Evolutionary conservation across 805 yeast species (phyloP).

Genomic region (Vanderwaltozyma verrucispora): DNA sequence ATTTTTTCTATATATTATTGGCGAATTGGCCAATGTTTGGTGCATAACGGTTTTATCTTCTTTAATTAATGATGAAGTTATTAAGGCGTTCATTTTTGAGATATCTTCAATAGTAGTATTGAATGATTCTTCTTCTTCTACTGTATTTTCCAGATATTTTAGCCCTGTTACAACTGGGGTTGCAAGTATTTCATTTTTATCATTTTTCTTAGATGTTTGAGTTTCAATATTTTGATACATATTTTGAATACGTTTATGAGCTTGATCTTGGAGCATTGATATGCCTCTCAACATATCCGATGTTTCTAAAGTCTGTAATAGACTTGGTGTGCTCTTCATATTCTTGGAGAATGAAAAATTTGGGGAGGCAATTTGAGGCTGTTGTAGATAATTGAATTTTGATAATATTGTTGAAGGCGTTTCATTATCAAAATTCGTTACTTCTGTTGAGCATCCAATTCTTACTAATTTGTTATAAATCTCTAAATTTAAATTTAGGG

Average conservation of each 20-base stretch:
- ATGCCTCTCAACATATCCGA: neutral
- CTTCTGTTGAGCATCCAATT: slow-evolving; percentile 25
- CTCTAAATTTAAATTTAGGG: slow-evolving; percentile 25
- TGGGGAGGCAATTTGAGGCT: neutral
- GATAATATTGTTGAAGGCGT: slow-evolving; percentile 23
- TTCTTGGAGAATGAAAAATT: neutral
- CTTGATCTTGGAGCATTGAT: neutral
- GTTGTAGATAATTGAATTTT: slow-evolving; percentile 10
- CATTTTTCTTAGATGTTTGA: neutral
- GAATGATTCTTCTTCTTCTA: neutral
- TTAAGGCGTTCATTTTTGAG: slow-evolving; percentile 14
- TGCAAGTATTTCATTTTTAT: neutral
- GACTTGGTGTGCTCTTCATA: neutral
- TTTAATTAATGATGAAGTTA: slow-evolving; percentile 18
- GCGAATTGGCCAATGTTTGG: slow-evolving; percentile 12
- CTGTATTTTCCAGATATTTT: neutral
- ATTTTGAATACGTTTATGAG: neutral
- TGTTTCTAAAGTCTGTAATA: no score
- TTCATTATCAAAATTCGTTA: slow-evolving; percentile 23
- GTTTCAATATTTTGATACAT: neutral
- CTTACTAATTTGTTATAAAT: slow-evolving; percentile 23
- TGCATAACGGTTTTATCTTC: slow-evolving; percentile 9
- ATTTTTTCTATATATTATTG: slow-evolving; percentile 5
- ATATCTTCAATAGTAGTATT: slow-evolving; percentile 14
- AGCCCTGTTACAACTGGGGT: neutral